A percentile compares a stretch with the other conserved stretches of the same genome.
phyloP scores from a whole-genome alignment of 176 grass and related monocot species.

The Tuctoria greenei region DNA sequence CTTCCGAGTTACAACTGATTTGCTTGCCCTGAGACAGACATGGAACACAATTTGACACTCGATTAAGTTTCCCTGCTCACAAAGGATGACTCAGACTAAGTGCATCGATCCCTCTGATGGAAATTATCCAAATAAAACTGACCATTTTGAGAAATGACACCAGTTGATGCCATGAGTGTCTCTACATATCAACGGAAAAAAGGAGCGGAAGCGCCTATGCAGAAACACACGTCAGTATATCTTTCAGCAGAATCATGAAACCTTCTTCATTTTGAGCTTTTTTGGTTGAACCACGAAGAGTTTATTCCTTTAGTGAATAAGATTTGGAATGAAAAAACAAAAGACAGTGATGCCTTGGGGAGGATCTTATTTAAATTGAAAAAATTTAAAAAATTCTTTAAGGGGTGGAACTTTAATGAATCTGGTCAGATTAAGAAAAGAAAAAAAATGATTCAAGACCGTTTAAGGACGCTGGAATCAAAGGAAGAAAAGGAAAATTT shows the following conservation, averaged over 20 bases:
- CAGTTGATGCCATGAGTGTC: conserved; percentile 23
- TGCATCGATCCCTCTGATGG: conserved; percentile 22
- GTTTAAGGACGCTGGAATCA: too few relatives aligned
- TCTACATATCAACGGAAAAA: conserved; percentile 34
- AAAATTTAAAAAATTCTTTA: too few relatives aligned
- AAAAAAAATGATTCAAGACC: too few relatives aligned
- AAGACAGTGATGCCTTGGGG: too few relatives aligned
- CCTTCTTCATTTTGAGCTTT: too few relatives aligned
- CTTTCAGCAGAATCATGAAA: conserved; percentile 40
- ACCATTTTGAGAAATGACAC: conserved; percentile 9
- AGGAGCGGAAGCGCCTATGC: background rate
- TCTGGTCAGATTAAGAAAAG: too few relatives aligned
- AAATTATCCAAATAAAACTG: conserved; percentile 31
- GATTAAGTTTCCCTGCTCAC: conserved; percentile 18
- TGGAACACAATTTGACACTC: conserved; percentile 26
- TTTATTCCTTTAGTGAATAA: too few relatives aligned
- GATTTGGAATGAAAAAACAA: too few relatives aligned
- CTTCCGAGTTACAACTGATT: conserved; percentile 16
- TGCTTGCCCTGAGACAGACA: conserved; percentile 13
- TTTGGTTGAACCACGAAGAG: too few relatives aligned
- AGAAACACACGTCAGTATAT: conserved; percentile 33
- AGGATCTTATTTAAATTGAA: too few relatives aligned
- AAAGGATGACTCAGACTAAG: conserved; percentile 9
- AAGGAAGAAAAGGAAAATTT: too few relatives aligned
- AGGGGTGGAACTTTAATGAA: too few relatives aligned